Conservation (phyloP, 2,329 filamentous ascomycete genomes). For the Exophiala phaeomuriformis region DNA sequence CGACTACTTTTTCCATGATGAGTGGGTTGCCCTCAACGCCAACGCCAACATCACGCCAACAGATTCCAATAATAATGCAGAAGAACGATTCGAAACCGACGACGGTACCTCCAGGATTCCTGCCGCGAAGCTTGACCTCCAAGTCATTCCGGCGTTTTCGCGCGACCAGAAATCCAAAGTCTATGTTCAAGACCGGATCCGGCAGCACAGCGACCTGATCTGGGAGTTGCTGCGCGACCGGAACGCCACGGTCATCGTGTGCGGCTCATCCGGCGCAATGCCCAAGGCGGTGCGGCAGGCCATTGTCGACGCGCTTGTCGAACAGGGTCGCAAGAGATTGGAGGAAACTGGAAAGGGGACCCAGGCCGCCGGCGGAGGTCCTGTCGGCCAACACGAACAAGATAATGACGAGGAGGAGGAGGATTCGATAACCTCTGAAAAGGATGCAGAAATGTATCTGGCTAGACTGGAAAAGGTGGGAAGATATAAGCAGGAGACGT, state of each 20-base stretch:
- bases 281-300: constrained; percentile 61
- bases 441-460: constrained; percentile 51
- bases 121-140: constrained; percentile 30
- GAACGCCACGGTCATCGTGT: constrained; percentile 47
- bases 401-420: constrained; percentile 40
- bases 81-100: not conserved
- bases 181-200: constrained; percentile 61
- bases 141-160: constrained; percentile 61
- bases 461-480: constrained; percentile 54
- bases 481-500: constrained; percentile 63
- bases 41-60: not conserved
- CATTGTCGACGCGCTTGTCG: constrained; percentile 53
- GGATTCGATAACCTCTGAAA: constrained; percentile 30
- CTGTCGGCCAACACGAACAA: constrained; percentile 24
- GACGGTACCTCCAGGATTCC: not conserved
- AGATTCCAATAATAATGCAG: no score
- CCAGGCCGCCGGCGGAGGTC: constrained; percentile 29
- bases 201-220: constrained; percentile 44
- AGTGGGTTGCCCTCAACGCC: constrained; percentile 54
- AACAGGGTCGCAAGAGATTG: constrained; percentile 32
- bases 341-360: constrained; percentile 35
- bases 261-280: constrained; percentile 60
- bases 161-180: constrained; percentile 58
- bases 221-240: constrained; percentile 46
- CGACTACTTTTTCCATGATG: constrained; percentile 75